These are phyloP conservation scores for Annulohypoxylon bovei DNA, from an alignment of 495 filamentous ascomycete genomes.

Conservation along the genomic window DNA sequence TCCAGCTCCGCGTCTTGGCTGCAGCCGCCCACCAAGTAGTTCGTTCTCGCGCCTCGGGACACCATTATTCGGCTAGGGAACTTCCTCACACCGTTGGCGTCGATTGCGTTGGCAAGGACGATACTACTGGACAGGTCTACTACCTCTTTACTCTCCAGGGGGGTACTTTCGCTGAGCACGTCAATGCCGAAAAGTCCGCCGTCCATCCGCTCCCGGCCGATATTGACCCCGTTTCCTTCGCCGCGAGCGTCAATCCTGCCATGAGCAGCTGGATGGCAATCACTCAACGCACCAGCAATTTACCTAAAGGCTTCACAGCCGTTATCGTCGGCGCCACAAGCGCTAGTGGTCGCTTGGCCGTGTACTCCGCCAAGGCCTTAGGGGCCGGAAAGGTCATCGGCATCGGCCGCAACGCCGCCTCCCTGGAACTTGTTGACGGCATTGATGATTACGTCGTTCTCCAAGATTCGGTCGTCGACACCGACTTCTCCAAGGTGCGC, in stretches of 20 bases:
- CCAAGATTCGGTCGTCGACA: constrained; percentile 46
- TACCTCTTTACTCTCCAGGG: constrained; percentile 51
- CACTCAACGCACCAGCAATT: constrained; percentile 45
- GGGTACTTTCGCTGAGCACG: constrained; percentile 49
- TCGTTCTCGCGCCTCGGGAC: constrained; percentile 53
- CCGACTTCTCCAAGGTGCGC: constrained; percentile 48
- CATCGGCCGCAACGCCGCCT: constrained; percentile 48
- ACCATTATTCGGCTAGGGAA: constrained; percentile 50
- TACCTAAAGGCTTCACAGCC: constrained; percentile 49
- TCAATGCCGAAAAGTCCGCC: constrained; percentile 48
- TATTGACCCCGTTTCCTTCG: constrained; percentile 53
- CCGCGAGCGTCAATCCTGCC: constrained; percentile 57
- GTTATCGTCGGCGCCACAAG: constrained; percentile 58
- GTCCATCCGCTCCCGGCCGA: constrained; percentile 46
- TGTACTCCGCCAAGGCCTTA: constrained; percentile 48
- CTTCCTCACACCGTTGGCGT: constrained; percentile 53
- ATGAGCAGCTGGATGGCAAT: constrained; percentile 59
- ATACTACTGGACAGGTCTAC: constrained; percentile 48
- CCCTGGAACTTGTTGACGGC: constrained; percentile 42
- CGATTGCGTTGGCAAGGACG: constrained; percentile 51
- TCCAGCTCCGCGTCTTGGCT: constrained; percentile 50
- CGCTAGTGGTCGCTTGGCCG: constrained; percentile 52
- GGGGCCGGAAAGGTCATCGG: constrained; percentile 57
- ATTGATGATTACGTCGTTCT: constrained; percentile 53
- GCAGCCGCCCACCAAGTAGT: constrained; percentile 57